Percentiles rank a stretch among this genome's conserved stretches.
Evolutionary conservation across 192 early-diverging fungal species (phyloP).

Genomic region (Dimargaris cristalligena): DNA sequence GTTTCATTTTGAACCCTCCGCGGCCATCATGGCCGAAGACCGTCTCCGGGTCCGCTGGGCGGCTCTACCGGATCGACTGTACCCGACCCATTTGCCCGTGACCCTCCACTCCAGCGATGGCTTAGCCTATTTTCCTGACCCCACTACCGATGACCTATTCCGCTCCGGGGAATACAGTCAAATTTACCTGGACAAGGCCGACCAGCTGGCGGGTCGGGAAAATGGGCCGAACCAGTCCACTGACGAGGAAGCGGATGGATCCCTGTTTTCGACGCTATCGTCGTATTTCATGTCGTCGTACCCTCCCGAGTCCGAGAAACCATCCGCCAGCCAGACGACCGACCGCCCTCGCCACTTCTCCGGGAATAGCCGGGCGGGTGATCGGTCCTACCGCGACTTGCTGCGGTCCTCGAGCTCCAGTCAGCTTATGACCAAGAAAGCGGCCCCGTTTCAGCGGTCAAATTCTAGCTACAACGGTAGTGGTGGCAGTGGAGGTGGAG

Average conservation of each 20-base stretch:
- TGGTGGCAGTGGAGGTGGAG: background rate
- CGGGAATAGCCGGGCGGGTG: background rate
- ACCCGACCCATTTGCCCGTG: background rate
- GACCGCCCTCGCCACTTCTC: conserved; percentile 19
- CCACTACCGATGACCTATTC: background rate
- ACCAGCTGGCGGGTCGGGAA: conserved; percentile 17
- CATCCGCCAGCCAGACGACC: background rate
- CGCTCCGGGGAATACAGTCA: background rate
- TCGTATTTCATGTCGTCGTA: conserved; percentile 56
- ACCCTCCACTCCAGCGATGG: background rate
- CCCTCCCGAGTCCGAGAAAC: conserved; percentile 28
- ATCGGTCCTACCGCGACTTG: conserved; percentile 29
- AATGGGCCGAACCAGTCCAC: too few relatives aligned
- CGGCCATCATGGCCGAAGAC: background rate
- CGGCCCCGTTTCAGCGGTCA: conserved; percentile 7
- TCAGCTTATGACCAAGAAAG: conserved; percentile 13
- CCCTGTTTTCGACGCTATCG: conserved; percentile 58
- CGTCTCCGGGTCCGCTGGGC: background rate
- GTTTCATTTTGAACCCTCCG: conserved; percentile 5
- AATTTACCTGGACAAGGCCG: conserved; percentile 12
- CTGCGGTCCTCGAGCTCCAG: conserved; percentile 53
- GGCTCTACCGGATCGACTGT: background rate
- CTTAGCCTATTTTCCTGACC: conserved; percentile 1
- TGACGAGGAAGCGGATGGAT: conserved; percentile 32
- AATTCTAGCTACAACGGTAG: background rate